These are phyloP conservation scores for Opeltia flavorubescens DNA, from an alignment of 495 filamentous ascomycete genomes.

Conservation along the genomic window DNA sequence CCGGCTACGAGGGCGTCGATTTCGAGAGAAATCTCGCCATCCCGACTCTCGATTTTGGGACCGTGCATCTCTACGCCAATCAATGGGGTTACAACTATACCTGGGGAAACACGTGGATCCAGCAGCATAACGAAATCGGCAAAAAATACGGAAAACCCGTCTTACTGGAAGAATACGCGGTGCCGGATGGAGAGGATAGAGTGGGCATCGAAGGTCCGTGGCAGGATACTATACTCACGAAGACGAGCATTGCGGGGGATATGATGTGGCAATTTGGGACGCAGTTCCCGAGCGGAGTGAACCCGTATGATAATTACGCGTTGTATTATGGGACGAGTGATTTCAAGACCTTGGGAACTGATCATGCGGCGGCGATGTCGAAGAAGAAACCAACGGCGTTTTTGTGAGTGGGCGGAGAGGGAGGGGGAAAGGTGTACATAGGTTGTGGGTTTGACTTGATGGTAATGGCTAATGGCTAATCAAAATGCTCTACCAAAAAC, in stretches of 20 bases:
- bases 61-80: constrained; percentile 52
- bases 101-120: constrained; percentile 45
- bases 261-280: constrained; percentile 54
- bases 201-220: constrained; percentile 34
- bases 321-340: constrained; percentile 12
- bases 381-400: constrained; percentile 9
- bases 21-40: constrained; percentile 46
- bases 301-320: constrained; percentile 14
- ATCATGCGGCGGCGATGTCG: constrained; percentile 14
- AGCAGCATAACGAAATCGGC: constrained; percentile 42
- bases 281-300: constrained; percentile 3
- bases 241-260: constrained; percentile 38
- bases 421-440: no score
- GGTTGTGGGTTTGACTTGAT: no score
- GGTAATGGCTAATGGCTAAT: no score
- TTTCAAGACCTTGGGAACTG: constrained; percentile 6
- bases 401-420: no score
- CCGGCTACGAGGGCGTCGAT: constrained; percentile 44
- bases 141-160: constrained; percentile 47
- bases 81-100: constrained; percentile 28
- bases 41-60: constrained; percentile 48
- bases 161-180: constrained; percentile 55
- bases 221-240: constrained; percentile 40
- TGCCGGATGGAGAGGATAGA: constrained; percentile 13
- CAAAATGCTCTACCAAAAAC: no score